Evolutionary conservation across 1,284 basidiomycete genomes (phyloP).

Genomic region (Puccinia sorghi): DNA sequence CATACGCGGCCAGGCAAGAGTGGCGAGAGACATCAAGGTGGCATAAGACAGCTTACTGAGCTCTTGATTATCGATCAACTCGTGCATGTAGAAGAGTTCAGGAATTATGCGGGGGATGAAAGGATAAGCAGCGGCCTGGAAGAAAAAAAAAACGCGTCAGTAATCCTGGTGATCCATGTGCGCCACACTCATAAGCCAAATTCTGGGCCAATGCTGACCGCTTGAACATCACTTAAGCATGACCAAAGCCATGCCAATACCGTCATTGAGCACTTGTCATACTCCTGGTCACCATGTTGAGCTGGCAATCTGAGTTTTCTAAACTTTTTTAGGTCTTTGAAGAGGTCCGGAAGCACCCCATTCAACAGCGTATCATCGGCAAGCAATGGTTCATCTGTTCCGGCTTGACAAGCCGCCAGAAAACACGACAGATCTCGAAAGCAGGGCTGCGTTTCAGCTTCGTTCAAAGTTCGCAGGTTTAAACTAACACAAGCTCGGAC

Average conservation of each 20-base stretch:
- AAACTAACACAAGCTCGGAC: conserved; percentile 59
- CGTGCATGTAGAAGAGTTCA: conserved; percentile 60
- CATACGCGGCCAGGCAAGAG: conserved; percentile 61
- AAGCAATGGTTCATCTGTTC: conserved; percentile 60
- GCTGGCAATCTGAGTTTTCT: conserved; percentile 58
- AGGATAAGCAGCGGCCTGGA: conserved; percentile 53
- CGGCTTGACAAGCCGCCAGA: conserved; percentile 65
- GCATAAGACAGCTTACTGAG: conserved; percentile 59
- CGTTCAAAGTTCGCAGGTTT: conserved; percentile 58
- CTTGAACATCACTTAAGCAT: conserved; percentile 57
- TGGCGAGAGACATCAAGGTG: conserved; percentile 60
- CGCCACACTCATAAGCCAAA: too few relatives aligned
- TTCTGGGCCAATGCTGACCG: conserved; percentile 20
- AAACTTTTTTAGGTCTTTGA: conserved; percentile 55
- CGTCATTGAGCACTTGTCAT: conserved; percentile 81
- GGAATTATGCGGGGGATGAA: conserved; percentile 56
- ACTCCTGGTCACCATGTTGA: conserved; percentile 66
- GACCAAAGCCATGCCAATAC: conserved; percentile 77
- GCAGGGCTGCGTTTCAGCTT: conserved; percentile 66
- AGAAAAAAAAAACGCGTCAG: background rate
- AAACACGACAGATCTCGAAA: conserved; percentile 71
- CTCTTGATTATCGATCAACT: conserved; percentile 60
- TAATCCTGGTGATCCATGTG: background rate
- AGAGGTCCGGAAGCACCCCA: conserved; percentile 63
- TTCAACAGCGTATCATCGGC: conserved; percentile 66